Evolutionary conservation across 1,284 basidiomycete species (phyloP), one percentile per base, ranked within the genome.

Genomic region (Leccinum ponderosum): DNA sequence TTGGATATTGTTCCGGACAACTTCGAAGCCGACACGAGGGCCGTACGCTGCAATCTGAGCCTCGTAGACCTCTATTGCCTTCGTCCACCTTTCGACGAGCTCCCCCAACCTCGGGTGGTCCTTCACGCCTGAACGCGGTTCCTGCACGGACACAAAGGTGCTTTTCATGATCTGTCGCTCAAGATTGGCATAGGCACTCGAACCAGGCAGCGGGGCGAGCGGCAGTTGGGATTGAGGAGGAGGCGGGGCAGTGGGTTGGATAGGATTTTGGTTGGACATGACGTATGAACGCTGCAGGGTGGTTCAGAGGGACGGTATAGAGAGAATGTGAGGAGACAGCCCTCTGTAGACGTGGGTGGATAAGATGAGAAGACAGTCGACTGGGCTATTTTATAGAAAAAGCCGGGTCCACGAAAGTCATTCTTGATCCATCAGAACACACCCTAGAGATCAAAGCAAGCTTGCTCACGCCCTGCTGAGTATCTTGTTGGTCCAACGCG

Each of bases 401-500:
- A 12, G 52, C 42, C 62, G 17, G 9, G 52, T 37, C 64, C 56
- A 71, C 68, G 66, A 73, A 69, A 66, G 69, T 68, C 75, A 76
- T 74, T 66, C 53, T 64, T 58, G 66, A 71, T 68, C 64, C 7
- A 29, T 29, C 27, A 29, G 0, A 29, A 29, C 0, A 3, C 27
- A 29, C 27, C 0, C 27, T 0, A 9, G 27, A 29, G 27, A 29
- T 29, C 27, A 29, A 29, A 29, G 27, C 27, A 29, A 29, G 27
- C 27, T 29, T 29, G 27, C 27, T 29, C 27, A 29, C 27, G 27
- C 27, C 27, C 27, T 29, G 27, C 27, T 29, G 8, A 29, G 27
- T 29, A 29, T 29, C 66, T 84, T 85, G 58, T 78, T 79, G 8
- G 77, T 76, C 76, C 80, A 85, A 53, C 77, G 78, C 8, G 78